Conservation (phyloP, 2,329 filamentous ascomycete genomes). For the Chaetothyriales sp. region DNA sequence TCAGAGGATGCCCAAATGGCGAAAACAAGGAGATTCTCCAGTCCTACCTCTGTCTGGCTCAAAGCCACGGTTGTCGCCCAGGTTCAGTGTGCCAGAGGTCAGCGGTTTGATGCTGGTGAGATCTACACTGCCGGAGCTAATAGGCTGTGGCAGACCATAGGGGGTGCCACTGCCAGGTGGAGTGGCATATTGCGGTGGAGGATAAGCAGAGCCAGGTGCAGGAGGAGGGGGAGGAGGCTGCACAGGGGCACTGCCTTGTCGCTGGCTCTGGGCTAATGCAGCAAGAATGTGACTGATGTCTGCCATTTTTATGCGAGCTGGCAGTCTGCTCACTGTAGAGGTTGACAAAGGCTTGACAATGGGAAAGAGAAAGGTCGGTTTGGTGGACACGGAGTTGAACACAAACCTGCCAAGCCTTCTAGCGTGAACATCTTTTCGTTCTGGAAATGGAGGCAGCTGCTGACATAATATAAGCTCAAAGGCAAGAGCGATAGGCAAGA, state of each 20-base stretch:
- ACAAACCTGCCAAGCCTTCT: neutral
- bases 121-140: constrained; percentile 56
- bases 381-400: neutral
- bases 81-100: constrained; percentile 66
- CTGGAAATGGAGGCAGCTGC: too few species aligned
- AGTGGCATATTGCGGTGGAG: constrained; percentile 30
- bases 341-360: neutral
- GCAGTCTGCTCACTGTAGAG: neutral
- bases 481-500: too few species aligned
- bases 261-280: constrained; percentile 36
- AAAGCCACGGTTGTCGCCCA: constrained; percentile 38
- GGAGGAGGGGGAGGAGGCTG: constrained; percentile 23
- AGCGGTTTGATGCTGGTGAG: constrained; percentile 65
- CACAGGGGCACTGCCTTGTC: constrained; percentile 32
- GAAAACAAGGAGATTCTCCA: neutral
- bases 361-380: neutral
- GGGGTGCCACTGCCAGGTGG: constrained; percentile 27
- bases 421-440: too few species aligned
- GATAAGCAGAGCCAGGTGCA: constrained; percentile 24
- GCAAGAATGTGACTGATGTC: constrained; percentile 39
- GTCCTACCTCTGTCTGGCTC: constrained; percentile 25
- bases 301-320: constrained; percentile 5
- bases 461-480: too few species aligned
- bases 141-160: constrained; percentile 28
- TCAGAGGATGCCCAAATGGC: neutral